Base-by-base conservation (phyloP, 1,284 basidiomycete genomes). In the Tilletia indica region DNA sequence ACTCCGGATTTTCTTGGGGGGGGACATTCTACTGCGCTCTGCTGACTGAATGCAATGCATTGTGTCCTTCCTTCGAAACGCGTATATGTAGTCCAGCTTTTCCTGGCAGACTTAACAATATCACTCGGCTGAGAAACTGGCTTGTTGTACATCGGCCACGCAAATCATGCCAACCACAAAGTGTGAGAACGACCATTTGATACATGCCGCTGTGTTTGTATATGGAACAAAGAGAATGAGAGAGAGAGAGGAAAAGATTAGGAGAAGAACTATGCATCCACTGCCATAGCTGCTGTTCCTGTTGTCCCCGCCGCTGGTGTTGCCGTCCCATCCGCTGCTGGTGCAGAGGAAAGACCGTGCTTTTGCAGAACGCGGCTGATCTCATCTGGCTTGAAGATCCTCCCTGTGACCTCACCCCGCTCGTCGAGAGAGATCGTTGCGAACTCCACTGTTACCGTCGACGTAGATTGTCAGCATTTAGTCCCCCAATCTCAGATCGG, bases 361-460 rank as follows among this genome's bases (percentile, higher is more conserved):
- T 91, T 88, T 82, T 90, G 87, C 74, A 99, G 87, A 73, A 98
- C 79, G 85, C 47, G 89, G 82, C 97, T 94, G 71, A 99, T 93
- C 87, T 99, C 96, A 39, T 89, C 86, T 36, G 96, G 93, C 76
- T 89, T 89, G 87, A 93, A 97, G 82, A 99, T 95, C 88, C 94
- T 96, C 56, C 93, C 93, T 81, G 90, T 90, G 0, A 94, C 94
- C 82, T 90, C 86, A 81, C 93, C 91, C 66, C 86, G 86, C 6
- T 91, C 87, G 83, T 95, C 92, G 14, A 97, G 87, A 1, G 92
- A 94, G 83, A 99, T 87, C 2, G 94, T 94, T 9, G 96, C 93
- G 81, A 99, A 95, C 85, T 99, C 97, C 81, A 99, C 95, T 97
- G 78, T 4, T 16, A 34, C 54, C 3, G 61, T 45, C 61, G 25